These are phyloP conservation scores for Detonula confervacea DNA, from an alignment of 352 stramenopile genomes.

Conservation along the genomic window DNA sequence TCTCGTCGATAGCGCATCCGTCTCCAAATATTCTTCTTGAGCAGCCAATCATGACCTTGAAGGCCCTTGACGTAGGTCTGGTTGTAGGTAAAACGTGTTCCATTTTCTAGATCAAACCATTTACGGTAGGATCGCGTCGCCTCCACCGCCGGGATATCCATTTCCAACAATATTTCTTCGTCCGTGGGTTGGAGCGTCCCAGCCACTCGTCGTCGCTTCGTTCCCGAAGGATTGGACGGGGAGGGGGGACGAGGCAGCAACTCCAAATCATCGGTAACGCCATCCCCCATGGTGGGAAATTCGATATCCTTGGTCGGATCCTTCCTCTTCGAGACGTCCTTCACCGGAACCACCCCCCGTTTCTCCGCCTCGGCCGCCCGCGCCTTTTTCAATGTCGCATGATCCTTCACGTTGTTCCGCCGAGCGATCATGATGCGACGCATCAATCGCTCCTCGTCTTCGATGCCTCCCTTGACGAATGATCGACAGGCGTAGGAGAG, in stretches of 20 bases:
- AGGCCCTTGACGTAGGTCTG: conserved; percentile 82
- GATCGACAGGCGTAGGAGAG: conserved; percentile 79
- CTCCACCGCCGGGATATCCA: conserved; percentile 76
- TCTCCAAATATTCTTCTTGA: conserved; percentile 86
- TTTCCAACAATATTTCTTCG: conserved; percentile 64
- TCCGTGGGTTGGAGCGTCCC: conserved; percentile 49
- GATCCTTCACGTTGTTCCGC: conserved; percentile 82
- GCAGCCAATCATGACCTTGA: conserved; percentile 76
- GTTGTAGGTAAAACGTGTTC: conserved; percentile 80
- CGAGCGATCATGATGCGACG: conserved; percentile 85
- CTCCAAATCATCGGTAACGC: no score
- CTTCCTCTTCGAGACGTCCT: no score
- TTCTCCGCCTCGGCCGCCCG: conserved; percentile 30
- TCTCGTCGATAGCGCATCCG: conserved; percentile 83
- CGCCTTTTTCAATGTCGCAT: conserved; percentile 71
- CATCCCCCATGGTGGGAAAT: no score
- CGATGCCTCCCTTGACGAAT: conserved; percentile 74
- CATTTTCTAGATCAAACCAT: conserved; percentile 62
- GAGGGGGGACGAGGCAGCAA: no score
- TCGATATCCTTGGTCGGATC: neutral
- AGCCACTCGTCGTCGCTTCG: conserved; percentile 24
- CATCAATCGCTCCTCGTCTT: conserved; percentile 85
- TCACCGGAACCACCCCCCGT: neutral
- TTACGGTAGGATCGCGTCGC: conserved; percentile 73
- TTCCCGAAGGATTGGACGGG: conserved; percentile 35